Base-by-base conservation (phyloP, 1,284 basidiomycete species). In the Cryptococcus depauperatus region DNA sequence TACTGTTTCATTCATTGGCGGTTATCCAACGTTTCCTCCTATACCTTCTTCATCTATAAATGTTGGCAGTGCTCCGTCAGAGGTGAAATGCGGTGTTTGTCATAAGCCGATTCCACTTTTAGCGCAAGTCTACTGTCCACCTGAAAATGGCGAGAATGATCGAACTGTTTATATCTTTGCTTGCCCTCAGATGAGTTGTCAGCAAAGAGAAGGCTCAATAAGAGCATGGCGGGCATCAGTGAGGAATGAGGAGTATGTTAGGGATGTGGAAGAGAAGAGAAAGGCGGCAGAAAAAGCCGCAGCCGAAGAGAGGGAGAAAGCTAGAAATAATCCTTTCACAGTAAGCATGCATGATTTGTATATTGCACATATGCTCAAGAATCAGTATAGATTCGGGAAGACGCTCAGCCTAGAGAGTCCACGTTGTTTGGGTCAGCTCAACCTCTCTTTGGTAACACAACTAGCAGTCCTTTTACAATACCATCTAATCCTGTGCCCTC, bases 121-220 rank as follows among this genome's bases (percentile, higher is more conserved):
- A 10, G 54, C 66, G 4, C 71, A 73, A 51, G 64, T 71, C 3
- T 73, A 71, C 50, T 69, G 66, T 44, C 71, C 71, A 9, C 61
- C 68, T 8, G 70, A 70, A 32, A 61, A 58, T 22, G 69, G 66
- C 25, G 69, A 69, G 53, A 71, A 71, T 50, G 70, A 71, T 47
- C 55, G 70, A 26, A 70, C 69, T 11, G 43, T 72, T 16, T 71
- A 71, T 44, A 61, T 72, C 4, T 72, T 59, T 45, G 71, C 56
- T 5, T 71, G 71, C 48, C 52, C 63, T 2, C 53, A 55, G n/a
- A 48, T 53, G 0, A 47, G 47, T 1, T 72, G 71, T 53, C 64
- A 68, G 48, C 51, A 67, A 29, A 47, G 57, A 19, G 61, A 68
- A 30, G 69, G 68, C 41, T 63, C 64, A 43, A 52, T 72, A 10